phyloP scores from a whole-genome alignment of 306 rosid genomes.

The Trifolium dubium region DNA sequence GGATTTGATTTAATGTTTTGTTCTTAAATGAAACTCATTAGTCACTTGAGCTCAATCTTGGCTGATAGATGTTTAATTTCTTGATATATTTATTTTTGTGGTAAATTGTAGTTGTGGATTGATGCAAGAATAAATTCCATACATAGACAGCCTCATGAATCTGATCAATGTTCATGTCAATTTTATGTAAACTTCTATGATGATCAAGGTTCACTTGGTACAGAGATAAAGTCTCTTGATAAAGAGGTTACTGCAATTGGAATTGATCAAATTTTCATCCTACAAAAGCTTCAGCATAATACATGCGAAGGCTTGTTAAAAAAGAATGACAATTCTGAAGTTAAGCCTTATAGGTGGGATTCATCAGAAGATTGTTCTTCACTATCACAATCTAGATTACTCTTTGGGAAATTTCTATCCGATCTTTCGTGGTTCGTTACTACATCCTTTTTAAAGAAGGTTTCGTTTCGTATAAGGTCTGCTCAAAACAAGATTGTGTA shows the following conservation, averaged over 20 bases:
- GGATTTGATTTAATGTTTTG: too few species aligned
- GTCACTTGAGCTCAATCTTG: background rate
- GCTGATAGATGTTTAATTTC: background rate
- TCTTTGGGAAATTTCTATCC: slow-evolving; percentile 58
- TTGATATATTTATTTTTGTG: background rate
- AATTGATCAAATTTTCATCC: slow-evolving; percentile 63
- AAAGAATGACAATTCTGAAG: slow-evolving; percentile 37
- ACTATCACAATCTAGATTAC: slow-evolving; percentile 62
- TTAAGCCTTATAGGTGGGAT: slow-evolving; percentile 67
- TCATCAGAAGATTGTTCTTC: slow-evolving; percentile 63
- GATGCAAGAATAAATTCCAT: slow-evolving; percentile 86
- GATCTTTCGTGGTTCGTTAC: slow-evolving; percentile 80
- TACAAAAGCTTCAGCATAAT: slow-evolving; percentile 63
- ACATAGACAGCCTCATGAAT: slow-evolving; percentile 72
- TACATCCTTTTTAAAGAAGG: slow-evolving; percentile 58
- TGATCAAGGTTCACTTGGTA: slow-evolving; percentile 76
- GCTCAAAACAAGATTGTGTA: slow-evolving; percentile 67
- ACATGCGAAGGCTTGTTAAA: slow-evolving; percentile 41
- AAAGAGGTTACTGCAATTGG: slow-evolving; percentile 56
- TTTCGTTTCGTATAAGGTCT: slow-evolving; percentile 61
- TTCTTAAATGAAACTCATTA: too few species aligned
- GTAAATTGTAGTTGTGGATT: slow-evolving; percentile 55
- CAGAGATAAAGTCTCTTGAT: slow-evolving; percentile 58
- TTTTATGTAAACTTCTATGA: slow-evolving; percentile 72
- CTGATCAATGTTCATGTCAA: slow-evolving; percentile 62